phyloP scores from a whole-genome alignment of 495 filamentous ascomycete genomes.

The Terfezia claveryi region DNA sequence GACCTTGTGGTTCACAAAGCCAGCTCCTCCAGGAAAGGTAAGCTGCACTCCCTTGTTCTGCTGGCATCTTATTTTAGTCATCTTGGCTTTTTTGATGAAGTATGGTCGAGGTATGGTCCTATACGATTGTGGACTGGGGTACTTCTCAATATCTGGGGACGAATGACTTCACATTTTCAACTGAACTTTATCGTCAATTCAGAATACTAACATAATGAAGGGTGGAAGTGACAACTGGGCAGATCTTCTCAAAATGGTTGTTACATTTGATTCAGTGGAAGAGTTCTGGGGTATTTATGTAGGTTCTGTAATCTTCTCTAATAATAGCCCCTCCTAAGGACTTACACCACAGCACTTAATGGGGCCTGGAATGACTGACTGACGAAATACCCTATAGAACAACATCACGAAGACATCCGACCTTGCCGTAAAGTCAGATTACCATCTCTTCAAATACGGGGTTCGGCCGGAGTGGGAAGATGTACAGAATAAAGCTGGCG shows the following conservation, averaged over 20 bases:
- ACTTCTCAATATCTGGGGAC: too few relatives aligned
- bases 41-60: too few relatives aligned
- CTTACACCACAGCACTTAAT: background rate
- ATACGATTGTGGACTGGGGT: too few relatives aligned
- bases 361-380: slow-evolving; percentile 5
- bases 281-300: slow-evolving; percentile 99
- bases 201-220: slow-evolving; percentile 5
- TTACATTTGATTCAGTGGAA: slow-evolving; percentile 93
- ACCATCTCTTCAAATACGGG: slow-evolving; percentile 96
- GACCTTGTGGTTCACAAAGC: slow-evolving; percentile 99
- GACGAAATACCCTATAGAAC: slow-evolving; percentile 38
- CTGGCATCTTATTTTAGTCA: too few relatives aligned
- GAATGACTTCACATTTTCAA: too few relatives aligned
- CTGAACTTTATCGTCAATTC: background rate
- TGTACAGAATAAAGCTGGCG: slow-evolving; percentile 90
- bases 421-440: slow-evolving; percentile 89
- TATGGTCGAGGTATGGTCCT: too few relatives aligned
- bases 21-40: slow-evolving; percentile 42
- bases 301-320: slow-evolving; percentile 23
- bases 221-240: slow-evolving; percentile 76
- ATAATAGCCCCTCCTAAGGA: slow-evolving; percentile 1
- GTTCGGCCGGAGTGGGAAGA: slow-evolving; percentile 98
- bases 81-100: too few relatives aligned
- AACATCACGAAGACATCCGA: slow-evolving; percentile 94
- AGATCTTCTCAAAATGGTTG: slow-evolving; percentile 90